A percentile compares a stretch with the other conserved stretches of the same genome.
Evolutionary conservation across 441 rosid species (phyloP).

Genomic region (Bruguiera hainesii): DNA sequence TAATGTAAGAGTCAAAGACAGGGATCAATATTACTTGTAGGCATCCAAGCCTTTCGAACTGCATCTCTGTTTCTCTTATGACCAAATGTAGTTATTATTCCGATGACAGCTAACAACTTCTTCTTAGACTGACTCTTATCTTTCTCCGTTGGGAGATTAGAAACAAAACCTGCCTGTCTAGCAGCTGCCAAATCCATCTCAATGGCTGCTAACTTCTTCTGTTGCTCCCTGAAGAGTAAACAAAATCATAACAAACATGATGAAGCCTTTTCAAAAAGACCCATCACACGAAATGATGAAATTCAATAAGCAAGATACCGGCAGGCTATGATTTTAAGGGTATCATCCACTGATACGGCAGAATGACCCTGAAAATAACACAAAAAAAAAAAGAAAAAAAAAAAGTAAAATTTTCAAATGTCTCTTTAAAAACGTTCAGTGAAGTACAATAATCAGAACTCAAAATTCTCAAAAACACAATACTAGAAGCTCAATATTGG

Average conservation of each 20-base stretch:
- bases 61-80: constrained; percentile 70
- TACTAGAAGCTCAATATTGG: background rate
- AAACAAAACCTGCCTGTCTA: constrained; percentile 50
- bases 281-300: background rate
- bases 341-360: constrained; percentile 77
- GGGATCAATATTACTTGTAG: constrained; percentile 11
- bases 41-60: constrained; percentile 82
- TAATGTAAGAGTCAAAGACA: background rate
- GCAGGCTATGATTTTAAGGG: constrained; percentile 75
- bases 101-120: constrained; percentile 57
- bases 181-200: constrained; percentile 60
- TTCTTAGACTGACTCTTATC: constrained; percentile 29
- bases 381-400: background rate
- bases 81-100: constrained; percentile 61
- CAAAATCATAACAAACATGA: background rate
- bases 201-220: constrained; percentile 53
- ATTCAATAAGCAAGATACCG: constrained; percentile 31
- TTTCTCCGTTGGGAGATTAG: constrained; percentile 31
- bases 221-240: constrained; percentile 56
- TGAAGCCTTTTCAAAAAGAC: background rate
- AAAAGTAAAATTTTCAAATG: too few relatives aligned
- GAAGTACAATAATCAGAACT: background rate
- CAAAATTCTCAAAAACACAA: background rate
- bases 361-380: constrained; percentile 53
- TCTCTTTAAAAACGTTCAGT: background rate